Conservation (phyloP, 192 early-diverging fungal genomes). For the Chytriomyces hyalinus region DNA sequence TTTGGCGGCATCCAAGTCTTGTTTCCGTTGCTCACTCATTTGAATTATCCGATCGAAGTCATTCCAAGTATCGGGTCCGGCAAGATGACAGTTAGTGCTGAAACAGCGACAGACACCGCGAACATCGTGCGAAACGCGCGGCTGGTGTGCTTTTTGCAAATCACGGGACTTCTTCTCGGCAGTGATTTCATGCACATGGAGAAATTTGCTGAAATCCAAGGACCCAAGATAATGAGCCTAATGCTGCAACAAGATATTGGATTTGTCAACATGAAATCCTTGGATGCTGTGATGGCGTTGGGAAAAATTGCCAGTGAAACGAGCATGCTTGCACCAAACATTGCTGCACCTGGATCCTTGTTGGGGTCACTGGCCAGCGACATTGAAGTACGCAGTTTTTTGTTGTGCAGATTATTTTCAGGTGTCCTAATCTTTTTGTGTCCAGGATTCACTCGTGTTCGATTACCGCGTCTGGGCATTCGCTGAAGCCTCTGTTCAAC, state of each 20-base stretch:
- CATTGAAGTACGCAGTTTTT: conserved; percentile 16
- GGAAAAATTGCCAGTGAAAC: conserved; percentile 29
- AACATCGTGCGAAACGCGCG: background rate
- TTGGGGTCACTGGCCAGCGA: conserved; percentile 4
- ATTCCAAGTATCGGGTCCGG: conserved; percentile 1
- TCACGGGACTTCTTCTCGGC: conserved; percentile 36
- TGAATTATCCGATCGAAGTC: conserved; percentile 39
- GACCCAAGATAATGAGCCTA: conserved; percentile 43
- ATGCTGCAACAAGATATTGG: conserved; percentile 42
- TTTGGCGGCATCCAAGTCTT: conserved; percentile 52
- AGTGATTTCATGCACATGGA: conserved; percentile 40
- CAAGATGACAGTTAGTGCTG: background rate
- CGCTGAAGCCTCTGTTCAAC: conserved; percentile 37
- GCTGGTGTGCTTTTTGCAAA: conserved; percentile 40
- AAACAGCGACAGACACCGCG: background rate
- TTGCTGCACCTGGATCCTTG: conserved; percentile 21
- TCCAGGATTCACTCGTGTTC: conserved; percentile 44
- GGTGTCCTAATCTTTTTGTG: background rate
- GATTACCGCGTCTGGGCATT: conserved; percentile 46
- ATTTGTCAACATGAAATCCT: conserved; percentile 38
- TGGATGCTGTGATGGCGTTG: conserved; percentile 45
- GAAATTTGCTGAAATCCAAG: conserved; percentile 39
- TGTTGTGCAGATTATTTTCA: conserved; percentile 1
- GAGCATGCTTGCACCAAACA: conserved; percentile 2
- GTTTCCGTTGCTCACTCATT: conserved; percentile 45